Base-by-base conservation (phyloP, 1,139 yeast genomes). In the Suhomyces coccinellae region DNA sequence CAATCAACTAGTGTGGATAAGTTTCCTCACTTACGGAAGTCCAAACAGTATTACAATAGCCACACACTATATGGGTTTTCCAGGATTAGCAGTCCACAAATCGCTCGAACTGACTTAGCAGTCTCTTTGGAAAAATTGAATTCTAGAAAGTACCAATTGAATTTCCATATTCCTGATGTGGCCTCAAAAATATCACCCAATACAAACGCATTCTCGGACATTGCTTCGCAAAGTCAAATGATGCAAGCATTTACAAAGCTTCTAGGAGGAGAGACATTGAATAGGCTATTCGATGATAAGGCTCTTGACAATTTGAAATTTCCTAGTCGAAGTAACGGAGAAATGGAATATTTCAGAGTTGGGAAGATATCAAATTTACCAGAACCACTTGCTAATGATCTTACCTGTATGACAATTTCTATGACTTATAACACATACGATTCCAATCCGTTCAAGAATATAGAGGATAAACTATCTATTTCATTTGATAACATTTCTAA, bases 91-190 rank as follows among this genome's bases (percentile, higher is more conserved):
- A 15, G 26, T 7, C 14, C 36, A 1, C 10, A 30, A 6, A 14
- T 33, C 7, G 3, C 26, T 7, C 33, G 34, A 1, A 38, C 47
- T 10, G 24, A 29, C 8, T 37, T 66, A 38, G 75, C 63, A 0
- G 51, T 73, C 1, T 73, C 77, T 0, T 46, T 71, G 31, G 73
- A 66, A 38, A 62, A 63, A 35, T 49, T 65, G 35, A 68, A 65
- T 51, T 51, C 71, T 1, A 54, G 74, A 37, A 61, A 62, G 45
- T 62, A 63, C 46, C 40, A 49, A 14, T 47, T 73, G n/a, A 69
- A 71, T 44, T 47, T 77, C n/a, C 81, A 77, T 50, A 54, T 76
- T 13, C 78, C 79, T 2, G 80, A 75, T 51, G 43, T 73, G 4
- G 64, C 66, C 3, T 58, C 76, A 4, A 58, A 56, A 38, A 34